Evolutionary conservation across 306 rosid genomes (phyloP).

Genomic region (Lathyrus sativus): DNA sequence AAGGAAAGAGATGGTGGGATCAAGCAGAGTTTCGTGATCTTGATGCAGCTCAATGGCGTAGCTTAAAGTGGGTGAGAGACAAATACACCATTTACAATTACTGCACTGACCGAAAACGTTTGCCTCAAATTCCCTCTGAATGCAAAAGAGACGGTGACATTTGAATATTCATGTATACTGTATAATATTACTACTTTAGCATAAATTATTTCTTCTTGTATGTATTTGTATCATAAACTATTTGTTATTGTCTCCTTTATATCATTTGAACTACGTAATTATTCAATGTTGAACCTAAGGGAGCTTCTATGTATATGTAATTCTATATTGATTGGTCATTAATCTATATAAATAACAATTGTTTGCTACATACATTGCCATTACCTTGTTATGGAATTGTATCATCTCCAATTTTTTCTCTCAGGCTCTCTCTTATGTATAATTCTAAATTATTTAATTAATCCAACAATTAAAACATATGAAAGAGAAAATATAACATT

Average conservation of each 20-base stretch:
- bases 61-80: slow-evolving; percentile 70
- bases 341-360: not conserved
- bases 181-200: not conserved
- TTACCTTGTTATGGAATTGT: too few relatives aligned
- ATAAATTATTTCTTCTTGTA: not conserved
- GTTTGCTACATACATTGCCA: not conserved
- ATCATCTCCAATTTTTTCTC: too few relatives aligned
- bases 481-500: too few relatives aligned
- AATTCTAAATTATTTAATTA: too few relatives aligned
- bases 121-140: slow-evolving; percentile 55
- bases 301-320: not conserved
- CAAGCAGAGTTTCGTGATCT: slow-evolving; percentile 69
- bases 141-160: slow-evolving; percentile 85
- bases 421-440: too few relatives aligned
- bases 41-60: slow-evolving; percentile 61
- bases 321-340: not conserved
- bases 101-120: slow-evolving; percentile 67
- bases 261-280: slow-evolving; percentile 10
- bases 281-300: not conserved
- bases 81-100: slow-evolving; percentile 89
- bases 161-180: slow-evolving; percentile 31
- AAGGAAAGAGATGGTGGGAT: slow-evolving; percentile 92
- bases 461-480: too few relatives aligned
- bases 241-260: not conserved
- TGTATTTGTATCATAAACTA: not conserved